Conservation (phyloP, 1,284 basidiomycete species). For the Trichosporon sp. region DNA sequence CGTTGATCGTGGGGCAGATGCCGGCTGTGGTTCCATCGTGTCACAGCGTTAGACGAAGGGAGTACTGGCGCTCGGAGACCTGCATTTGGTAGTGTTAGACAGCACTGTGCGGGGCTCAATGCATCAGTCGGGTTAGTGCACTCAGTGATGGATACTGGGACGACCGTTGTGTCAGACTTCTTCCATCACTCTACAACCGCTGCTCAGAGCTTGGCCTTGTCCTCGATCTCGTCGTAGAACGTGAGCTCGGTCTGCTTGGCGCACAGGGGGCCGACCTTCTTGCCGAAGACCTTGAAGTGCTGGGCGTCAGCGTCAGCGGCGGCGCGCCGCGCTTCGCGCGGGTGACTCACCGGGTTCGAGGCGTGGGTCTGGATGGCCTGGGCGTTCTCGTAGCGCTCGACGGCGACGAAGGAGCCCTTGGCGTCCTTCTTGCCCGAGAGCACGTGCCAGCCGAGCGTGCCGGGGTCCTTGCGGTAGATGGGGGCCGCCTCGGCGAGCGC, state of each 20-base stretch:
- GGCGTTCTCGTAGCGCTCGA: slow-evolving; percentile 1
- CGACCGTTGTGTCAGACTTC: neutral
- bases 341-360: neutral
- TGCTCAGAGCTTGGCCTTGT: neutral
- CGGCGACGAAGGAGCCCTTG: neutral
- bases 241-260: slow-evolving; percentile 4
- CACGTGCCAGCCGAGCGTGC: slow-evolving; percentile 1
- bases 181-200: neutral
- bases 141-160: neutral
- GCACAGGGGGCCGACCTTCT: neutral
- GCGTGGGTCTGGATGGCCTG: slow-evolving; percentile 1
- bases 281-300: slow-evolving; percentile 3
- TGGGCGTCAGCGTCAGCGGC: neutral
- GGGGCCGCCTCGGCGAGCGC: neutral
- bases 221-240: neutral
- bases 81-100: neutral
- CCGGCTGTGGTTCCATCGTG: too few species aligned
- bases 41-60: too few species aligned
- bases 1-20: too few species aligned
- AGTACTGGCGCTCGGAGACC: too few species aligned
- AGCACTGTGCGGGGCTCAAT: neutral
- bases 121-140: neutral
- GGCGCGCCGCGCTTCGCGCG: too few species aligned
- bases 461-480: slow-evolving; percentile 5
- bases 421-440: slow-evolving; percentile 1